Evolutionary conservation across 805 yeast genomes (phyloP).

Genomic region (Candida vaughaniae): DNA sequence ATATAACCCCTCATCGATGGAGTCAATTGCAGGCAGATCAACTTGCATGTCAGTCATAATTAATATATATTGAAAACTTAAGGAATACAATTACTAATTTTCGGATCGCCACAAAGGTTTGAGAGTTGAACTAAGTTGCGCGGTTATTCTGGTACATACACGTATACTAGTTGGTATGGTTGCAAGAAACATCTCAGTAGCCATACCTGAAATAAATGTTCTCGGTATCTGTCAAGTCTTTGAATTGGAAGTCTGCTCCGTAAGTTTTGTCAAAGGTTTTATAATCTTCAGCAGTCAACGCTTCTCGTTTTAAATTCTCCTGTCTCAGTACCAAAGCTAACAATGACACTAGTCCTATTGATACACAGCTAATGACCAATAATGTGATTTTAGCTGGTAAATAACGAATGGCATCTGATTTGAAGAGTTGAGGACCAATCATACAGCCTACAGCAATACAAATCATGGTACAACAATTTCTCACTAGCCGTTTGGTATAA

Average conservation of each 20-base stretch:
- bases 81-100: too few relatives aligned
- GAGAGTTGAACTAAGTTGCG: too few relatives aligned
- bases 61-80: background rate
- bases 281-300: constrained; percentile 9
- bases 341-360: constrained; percentile 41
- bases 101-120: constrained; percentile 8
- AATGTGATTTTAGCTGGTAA: constrained; percentile 58
- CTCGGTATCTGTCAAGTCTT: constrained; percentile 60
- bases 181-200: constrained; percentile 21
- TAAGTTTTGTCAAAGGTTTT: constrained; percentile 16
- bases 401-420: constrained; percentile 52
- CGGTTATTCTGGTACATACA: too few relatives aligned
- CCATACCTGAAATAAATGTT: constrained; percentile 58
- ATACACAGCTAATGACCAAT: constrained; percentile 48
- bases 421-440: constrained; percentile 68
- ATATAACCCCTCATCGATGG: constrained; percentile 91
- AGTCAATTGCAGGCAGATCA: constrained; percentile 37
- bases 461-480: constrained; percentile 57
- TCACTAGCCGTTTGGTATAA: constrained; percentile 66
- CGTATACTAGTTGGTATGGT: background rate
- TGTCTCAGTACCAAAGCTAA: constrained; percentile 43
- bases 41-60: constrained; percentile 35
- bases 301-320: constrained; percentile 55
- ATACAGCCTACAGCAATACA: constrained; percentile 68
- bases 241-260: constrained; percentile 43